Evolutionary conservation across 441 rosid genomes (phyloP).

Genomic region (Viola pubescens): DNA sequence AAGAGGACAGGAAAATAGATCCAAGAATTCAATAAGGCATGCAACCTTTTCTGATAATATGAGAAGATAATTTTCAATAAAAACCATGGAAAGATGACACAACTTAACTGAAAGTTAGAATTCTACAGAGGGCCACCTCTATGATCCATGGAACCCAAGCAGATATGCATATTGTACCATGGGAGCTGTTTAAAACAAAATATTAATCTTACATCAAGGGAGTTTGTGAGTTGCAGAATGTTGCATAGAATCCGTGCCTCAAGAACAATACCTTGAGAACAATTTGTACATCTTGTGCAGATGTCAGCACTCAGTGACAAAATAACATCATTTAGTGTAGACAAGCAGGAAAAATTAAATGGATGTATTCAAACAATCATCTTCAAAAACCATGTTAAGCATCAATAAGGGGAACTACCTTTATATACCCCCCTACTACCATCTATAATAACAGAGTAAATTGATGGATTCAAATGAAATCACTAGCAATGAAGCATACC

Average conservation of each 20-base stretch:
- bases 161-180: no score
- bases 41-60: not conserved
- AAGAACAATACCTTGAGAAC: conserved; percentile 2
- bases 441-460: not conserved
- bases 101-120: no score
- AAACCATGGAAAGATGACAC: no score
- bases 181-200: no score
- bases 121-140: no score
- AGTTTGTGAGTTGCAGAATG: not conserved
- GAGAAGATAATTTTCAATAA: not conserved
- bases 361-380: not conserved
- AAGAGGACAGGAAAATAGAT: not conserved
- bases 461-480: not conserved
- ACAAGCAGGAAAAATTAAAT: not conserved
- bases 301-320: not conserved
- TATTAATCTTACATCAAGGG: not conserved
- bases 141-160: no score
- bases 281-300: not conserved
- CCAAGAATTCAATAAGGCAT: not conserved
- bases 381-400: not conserved
- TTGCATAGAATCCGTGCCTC: not conserved
- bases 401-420: not conserved
- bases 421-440: not conserved
- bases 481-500: not conserved
- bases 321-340: not conserved